Base-by-base conservation (phyloP, 164 flowering plant species). In the Cinnamomum chago region DNA sequence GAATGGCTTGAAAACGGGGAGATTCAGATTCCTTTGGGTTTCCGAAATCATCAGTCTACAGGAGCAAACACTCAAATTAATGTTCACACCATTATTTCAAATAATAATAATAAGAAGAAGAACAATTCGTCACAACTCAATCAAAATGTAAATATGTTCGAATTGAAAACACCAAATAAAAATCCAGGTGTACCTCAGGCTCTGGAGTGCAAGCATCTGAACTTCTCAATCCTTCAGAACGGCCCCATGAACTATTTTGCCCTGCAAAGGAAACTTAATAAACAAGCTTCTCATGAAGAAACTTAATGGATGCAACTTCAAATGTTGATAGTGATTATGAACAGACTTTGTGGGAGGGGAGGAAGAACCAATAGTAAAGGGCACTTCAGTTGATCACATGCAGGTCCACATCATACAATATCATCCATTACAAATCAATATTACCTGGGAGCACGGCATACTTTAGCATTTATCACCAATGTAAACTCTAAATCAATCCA, bases 11-110 rank as follows among this genome's bases (percentile, higher is more conserved):
- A 85, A 94, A 94, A 58, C 99, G 97, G 17, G 99, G 99, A 81
- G 99, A 96, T 78, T 96, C 98, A 72, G 99, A 96, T 83, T 96
- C 99, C 89, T 96, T 96, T 17, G 98, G 99, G 65, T 86, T 91
- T 69, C 92, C 99, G 81, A 87, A 94, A 76, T 87, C 69, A 25
- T 73, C 97, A 85, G 84, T 78, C 98, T 94, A 71, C 72, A 82
- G 79, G 70, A 75, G 65, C 18, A 76, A 40, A 74, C 18, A 47
- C 3, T 72, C 68, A 71, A 70, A 60, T 20, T 40, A 22, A 11
- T 18, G n/a, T 35, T 35, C 13, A 9, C 28, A 65, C 51, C 35
- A 25, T 67, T 55, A 30, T 51, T 52, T n/a, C 58, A 51, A 47
- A 40, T 68, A 47, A 68, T 7, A n/a, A n/a, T 24, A 50, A 23